Evolutionary conservation across 305 asterid genomes (phyloP), one percentile per base, ranked within the genome.

Genomic region (Euphrasia arctica): DNA sequence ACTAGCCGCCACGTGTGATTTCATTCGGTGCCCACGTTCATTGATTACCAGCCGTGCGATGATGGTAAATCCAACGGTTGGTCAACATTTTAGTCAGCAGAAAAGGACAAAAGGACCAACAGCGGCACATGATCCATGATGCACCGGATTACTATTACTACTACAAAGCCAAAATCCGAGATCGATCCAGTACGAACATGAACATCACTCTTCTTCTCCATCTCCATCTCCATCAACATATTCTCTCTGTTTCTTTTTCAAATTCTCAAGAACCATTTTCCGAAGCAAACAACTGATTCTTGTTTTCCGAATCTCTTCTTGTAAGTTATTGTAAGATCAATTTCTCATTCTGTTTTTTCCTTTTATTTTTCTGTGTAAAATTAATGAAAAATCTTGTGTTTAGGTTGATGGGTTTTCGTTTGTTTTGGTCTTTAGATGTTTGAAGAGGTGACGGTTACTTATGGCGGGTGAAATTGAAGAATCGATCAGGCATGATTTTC

Each of bases 391-490:
- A 5, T 50, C 4, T 50, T 10, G 42, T 54, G 22, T 48, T 72
- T 68, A 31, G 62, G 54, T 25, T 72, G 41, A 67, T 76, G 81
- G 74, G 49, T 65, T 70, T 65, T 71, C 58, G 12, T 25, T 58
- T 32, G 5, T 3, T 50, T 52, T 63, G 5, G 63, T 72, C 66
- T 55, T 43, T 70, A 74, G 78, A 66, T 65, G 62, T 49, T 60
- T 56, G 62, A 47, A 51, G 47, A 49, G 58, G 54, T 50, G 48
- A 49, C 68, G 22, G 71, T 68, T 73, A 42, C 36, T 65, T 72
- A 90, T 90, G 94, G 83, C 94, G 68, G 85, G 95, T 75, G 85
- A 82, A 78, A 77, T 85, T 77, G 82, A 72, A 75, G 91, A 83
- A 56, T 88, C 88, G 9, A 58, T 77, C 68, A 72, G 81, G 56